Base-by-base conservation (phyloP, 176 grass and related monocot species). In the Guadua angustifolia region DNA sequence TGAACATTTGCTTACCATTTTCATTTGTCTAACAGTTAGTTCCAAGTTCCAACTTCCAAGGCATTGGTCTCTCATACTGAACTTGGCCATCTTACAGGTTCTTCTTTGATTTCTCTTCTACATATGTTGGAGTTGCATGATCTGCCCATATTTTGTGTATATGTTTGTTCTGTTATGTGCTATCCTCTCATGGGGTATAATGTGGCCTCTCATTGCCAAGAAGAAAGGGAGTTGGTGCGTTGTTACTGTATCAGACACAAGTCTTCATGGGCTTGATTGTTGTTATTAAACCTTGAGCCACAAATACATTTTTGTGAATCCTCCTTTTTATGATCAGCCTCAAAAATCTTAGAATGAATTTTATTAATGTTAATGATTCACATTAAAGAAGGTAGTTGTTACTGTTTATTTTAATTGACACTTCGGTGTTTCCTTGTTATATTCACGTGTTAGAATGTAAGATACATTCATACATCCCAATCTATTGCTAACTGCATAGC, bases 51-150 rank as follows among this genome's bases (percentile, higher is more conserved):
- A n/a, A n/a, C n/a, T n/a, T n/a, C n/a, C n/a, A n/a, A n/a, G n/a
- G 53, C 60, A 63, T 74, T 57, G 25, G 46, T 78, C 65, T 85
- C 26, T 21, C 50, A 21, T 77, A 33, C 61, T 91, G 38, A 79
- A 75, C 16, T 69, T 69, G 40, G 46, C 9, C 25, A 6, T 84
- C 71, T 66, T 89, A 21, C 84, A 94, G 92, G 70, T 94, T 91
- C 50, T 94, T 19, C 69, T 94, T 94, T 86, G 86, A 94, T 75
- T 91, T 94, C 67, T 94, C 88, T 53, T 73, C 88, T 77, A 91
- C 83, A 60, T 94, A 94, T 76, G 64, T 93, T 80, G 92, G 88
- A 83, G 92, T 88, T 85, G 92, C 66, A 90, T 93, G 92, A 93
- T 93, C 74, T 93, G 88, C 83, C 85, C 92, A 17, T 85, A 80